Evolutionary conservation across 2,329 filamentous ascomycete genomes (phyloP).

Genomic region (Decorospora gaudefroyi): DNA sequence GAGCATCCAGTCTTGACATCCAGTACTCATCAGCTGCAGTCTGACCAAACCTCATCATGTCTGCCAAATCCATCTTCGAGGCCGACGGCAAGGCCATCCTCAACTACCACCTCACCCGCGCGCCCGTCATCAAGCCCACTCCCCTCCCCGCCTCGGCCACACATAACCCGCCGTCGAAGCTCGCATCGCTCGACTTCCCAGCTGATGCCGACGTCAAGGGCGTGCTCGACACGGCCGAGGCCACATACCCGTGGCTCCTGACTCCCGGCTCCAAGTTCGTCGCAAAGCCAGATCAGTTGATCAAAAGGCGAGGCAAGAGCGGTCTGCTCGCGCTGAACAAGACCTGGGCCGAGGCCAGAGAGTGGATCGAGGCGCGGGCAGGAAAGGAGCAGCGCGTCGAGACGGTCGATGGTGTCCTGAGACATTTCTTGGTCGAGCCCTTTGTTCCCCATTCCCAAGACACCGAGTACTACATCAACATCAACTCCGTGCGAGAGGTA

Average conservation of each 20-base stretch:
- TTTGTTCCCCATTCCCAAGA: slow-evolving; percentile 94
- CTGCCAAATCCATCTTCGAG: slow-evolving; percentile 96
- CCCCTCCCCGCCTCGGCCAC: slow-evolving; percentile 80
- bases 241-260: slow-evolving; percentile 95
- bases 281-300: slow-evolving; percentile 98
- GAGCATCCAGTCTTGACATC: slow-evolving; percentile 14
- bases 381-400: slow-evolving; percentile 93
- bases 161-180: slow-evolving; percentile 90
- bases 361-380: slow-evolving; percentile 90
- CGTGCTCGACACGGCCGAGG: slow-evolving; percentile 92
- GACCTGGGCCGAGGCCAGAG: slow-evolving; percentile 90
- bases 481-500: slow-evolving; percentile 99
- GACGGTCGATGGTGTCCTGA: slow-evolving; percentile 82
- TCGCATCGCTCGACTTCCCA: slow-evolving; percentile 90
- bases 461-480: slow-evolving; percentile 99
- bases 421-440: slow-evolving; percentile 96
- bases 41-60: slow-evolving; percentile 63
- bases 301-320: slow-evolving; percentile 99
- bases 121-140: slow-evolving; percentile 95
- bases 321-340: slow-evolving; percentile 96
- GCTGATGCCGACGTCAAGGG: slow-evolving; percentile 81
- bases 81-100: slow-evolving; percentile 99
- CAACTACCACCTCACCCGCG: slow-evolving; percentile 99
- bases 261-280: slow-evolving; percentile 85
- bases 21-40: slow-evolving; percentile 34